A percentile compares a stretch with the other conserved stretches of the same genome.
Conservation (phyloP, 495 filamentous ascomycete genomes). For the Trichoderma asperelloides region DNA sequence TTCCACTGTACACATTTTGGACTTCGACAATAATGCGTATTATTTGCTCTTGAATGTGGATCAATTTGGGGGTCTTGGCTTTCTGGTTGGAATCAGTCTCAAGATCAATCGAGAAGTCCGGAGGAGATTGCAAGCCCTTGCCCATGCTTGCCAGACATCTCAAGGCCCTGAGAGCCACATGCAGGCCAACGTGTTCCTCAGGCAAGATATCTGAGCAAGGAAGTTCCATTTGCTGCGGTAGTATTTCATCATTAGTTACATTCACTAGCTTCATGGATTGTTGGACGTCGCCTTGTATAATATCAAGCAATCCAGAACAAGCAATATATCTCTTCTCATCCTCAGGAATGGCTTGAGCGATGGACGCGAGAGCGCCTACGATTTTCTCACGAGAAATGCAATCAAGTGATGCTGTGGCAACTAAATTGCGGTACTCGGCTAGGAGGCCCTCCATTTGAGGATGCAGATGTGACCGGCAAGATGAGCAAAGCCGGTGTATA, state of each 20-base stretch:
- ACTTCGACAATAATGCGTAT: conserved; percentile 43
- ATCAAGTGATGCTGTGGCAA: conserved; percentile 53
- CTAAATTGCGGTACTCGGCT: conserved; percentile 57
- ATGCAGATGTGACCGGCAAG: conserved; percentile 63
- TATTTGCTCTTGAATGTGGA: conserved; percentile 34
- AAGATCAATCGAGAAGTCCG: conserved; percentile 60
- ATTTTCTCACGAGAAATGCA: conserved; percentile 69
- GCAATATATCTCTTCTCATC: conserved; percentile 54
- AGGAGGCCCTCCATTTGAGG: conserved; percentile 69
- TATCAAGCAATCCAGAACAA: conserved; percentile 54
- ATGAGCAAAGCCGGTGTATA: conserved; percentile 70
- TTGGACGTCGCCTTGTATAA: conserved; percentile 54
- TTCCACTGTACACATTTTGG: conserved; percentile 46
- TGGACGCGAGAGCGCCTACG: conserved; percentile 71
- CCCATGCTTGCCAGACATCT: conserved; percentile 70
- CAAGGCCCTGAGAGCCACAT: conserved; percentile 55
- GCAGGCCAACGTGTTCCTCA: conserved; percentile 33
- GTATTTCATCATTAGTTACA: not conserved
- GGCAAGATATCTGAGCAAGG: conserved; percentile 7
- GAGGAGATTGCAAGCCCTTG: conserved; percentile 65
- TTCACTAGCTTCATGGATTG: not conserved
- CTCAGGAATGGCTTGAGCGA: conserved; percentile 66
- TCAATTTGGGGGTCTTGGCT: conserved; percentile 10
- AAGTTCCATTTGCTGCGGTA: not conserved
- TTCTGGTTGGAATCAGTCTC: conserved; percentile 25